Evolutionary conservation across 2,329 filamentous ascomycete species (phyloP).

Genomic region (Amauroascus verrucosus): DNA sequence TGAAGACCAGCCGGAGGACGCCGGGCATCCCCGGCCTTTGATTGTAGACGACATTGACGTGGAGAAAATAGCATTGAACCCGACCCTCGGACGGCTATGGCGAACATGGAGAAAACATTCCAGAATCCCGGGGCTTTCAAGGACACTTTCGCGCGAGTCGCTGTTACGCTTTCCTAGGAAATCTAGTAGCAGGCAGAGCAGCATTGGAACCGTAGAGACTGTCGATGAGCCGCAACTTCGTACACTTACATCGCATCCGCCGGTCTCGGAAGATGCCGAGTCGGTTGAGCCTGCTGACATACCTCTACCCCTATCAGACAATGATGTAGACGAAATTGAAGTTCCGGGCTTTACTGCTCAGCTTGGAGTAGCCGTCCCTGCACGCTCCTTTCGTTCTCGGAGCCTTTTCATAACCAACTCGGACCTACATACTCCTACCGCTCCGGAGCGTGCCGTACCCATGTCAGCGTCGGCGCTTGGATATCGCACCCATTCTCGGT

Average conservation of each 20-base stretch:
- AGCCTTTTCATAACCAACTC: slow-evolving; percentile 33
- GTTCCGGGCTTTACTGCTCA: slow-evolving; percentile 54
- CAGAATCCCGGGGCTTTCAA: slow-evolving; percentile 28
- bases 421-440: slow-evolving; percentile 11
- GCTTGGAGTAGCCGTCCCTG: slow-evolving; percentile 14
- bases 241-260: slow-evolving; percentile 4
- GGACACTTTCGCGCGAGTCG: slow-evolving; percentile 35
- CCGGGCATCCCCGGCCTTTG: slow-evolving; percentile 45
- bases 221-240: slow-evolving; percentile 10
- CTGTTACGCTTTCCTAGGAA: slow-evolving; percentile 22
- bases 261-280: slow-evolving; percentile 17
- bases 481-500: slow-evolving; percentile 9
- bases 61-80: slow-evolving; percentile 83
- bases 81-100: slow-evolving; percentile 82
- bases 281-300: slow-evolving; percentile 48
- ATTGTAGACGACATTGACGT: slow-evolving; percentile 86
- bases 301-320: slow-evolving; percentile 56
- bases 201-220: slow-evolving; percentile 24
- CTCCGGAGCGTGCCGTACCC: slow-evolving; percentile 9
- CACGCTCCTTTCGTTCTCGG: slow-evolving; percentile 27
- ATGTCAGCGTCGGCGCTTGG: slow-evolving; percentile 4
- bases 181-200: slow-evolving; percentile 30
- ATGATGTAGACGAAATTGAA: slow-evolving; percentile 71
- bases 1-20: slow-evolving; percentile 28
- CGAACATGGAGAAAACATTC: slow-evolving; percentile 81